Percentiles rank a stretch among this genome's conserved stretches.
phyloP scores from a whole-genome alignment of 2,329 filamentous ascomycete species.

The Epichloe aotearoae region DNA sequence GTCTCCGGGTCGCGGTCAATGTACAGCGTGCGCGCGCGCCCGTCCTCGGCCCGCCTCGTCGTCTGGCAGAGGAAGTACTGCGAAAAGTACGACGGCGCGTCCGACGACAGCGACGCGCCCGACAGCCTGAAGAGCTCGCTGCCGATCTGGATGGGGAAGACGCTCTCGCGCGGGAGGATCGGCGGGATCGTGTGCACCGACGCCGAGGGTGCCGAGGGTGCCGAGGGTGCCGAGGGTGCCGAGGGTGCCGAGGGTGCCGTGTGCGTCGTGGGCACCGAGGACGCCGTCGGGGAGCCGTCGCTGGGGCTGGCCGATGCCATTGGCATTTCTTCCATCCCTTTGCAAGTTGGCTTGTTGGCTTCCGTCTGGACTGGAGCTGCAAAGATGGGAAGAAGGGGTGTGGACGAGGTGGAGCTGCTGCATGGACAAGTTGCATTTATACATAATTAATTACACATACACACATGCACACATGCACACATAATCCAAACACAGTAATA shows the following conservation, averaged over 20 bases:
- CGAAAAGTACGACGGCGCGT: constrained; percentile 91
- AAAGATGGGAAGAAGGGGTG: too few relatives aligned
- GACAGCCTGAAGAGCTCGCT: constrained; percentile 60
- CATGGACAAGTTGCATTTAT: too few relatives aligned
- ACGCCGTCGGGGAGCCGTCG: constrained; percentile 8
- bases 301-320: constrained; percentile 16
- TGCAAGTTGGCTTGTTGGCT: too few relatives aligned
- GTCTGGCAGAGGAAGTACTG: constrained; percentile 78
- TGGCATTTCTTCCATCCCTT: too few relatives aligned
- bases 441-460: too few relatives aligned
- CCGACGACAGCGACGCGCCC: constrained; percentile 59
- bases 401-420: too few relatives aligned
- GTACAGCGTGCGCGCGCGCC: constrained; percentile 68
- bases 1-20: constrained; percentile 88
- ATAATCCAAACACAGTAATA: too few relatives aligned
- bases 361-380: too few relatives aligned
- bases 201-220: constrained; percentile 20
- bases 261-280: constrained; percentile 15
- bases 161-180: constrained; percentile 55
- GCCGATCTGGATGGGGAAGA: constrained; percentile 64
- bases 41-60: constrained; percentile 46
- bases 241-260: constrained; percentile 13
- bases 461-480: too few relatives aligned
- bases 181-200: constrained; percentile 34
- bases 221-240: constrained; percentile 8